Evolutionary conservation across 164 flowering plant genomes (phyloP).

Genomic region (Macadamia integrifolia): DNA sequence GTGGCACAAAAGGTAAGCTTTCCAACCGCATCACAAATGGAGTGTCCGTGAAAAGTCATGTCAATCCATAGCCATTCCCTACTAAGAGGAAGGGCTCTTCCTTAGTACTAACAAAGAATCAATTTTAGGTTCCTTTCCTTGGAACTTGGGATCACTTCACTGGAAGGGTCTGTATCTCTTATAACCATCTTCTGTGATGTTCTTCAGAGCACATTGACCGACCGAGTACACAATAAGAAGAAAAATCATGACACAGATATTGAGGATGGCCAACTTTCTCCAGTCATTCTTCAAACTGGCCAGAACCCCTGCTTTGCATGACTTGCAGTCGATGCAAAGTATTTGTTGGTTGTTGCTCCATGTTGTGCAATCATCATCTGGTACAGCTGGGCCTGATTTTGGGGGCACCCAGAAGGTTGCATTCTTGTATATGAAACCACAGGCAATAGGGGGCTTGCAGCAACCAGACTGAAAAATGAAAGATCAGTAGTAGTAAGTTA

Average conservation of each 20-base stretch:
- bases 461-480: slow-evolving; percentile 22
- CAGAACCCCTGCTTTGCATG: slow-evolving; percentile 50
- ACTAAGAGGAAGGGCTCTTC: too few species aligned
- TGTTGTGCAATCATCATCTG: slow-evolving; percentile 18
- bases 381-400: slow-evolving; percentile 10
- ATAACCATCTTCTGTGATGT: too few species aligned
- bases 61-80: too few species aligned
- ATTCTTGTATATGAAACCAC: slow-evolving; percentile 18
- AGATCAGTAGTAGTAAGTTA: not conserved
- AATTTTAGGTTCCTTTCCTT: too few species aligned
- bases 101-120: too few species aligned
- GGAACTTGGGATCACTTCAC: too few species aligned
- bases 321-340: slow-evolving; percentile 32
- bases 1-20: too few species aligned
- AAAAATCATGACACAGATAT: slow-evolving; percentile 17
- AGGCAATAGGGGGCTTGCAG: slow-evolving; percentile 29
- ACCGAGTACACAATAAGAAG: slow-evolving; percentile 17
- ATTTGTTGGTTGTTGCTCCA: slow-evolving; percentile 24
- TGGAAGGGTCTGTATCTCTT: too few species aligned
- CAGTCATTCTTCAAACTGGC: slow-evolving; percentile 29
- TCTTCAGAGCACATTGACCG: slow-evolving; percentile 19
- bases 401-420: slow-evolving; percentile 24
- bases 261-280: slow-evolving; percentile 25
- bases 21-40: too few species aligned
- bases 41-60: too few species aligned